Evolutionary conservation across 257 asterid genomes (phyloP), one percentile per base, ranked within the genome.

Genomic region (Anisodus tanguticus): DNA sequence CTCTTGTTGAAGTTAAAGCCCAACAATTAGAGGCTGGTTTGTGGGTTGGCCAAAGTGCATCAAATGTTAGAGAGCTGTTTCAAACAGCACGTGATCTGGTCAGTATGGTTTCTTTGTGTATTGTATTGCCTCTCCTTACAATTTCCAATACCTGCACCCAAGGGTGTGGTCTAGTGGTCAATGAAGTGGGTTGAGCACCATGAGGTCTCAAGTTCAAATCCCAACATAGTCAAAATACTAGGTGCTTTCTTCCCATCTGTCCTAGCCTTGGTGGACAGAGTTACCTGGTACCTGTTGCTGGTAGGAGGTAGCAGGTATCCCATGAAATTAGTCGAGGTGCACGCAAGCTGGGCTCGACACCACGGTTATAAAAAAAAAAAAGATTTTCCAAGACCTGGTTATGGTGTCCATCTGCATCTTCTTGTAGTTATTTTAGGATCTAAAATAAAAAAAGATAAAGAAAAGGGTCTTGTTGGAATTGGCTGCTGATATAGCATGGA

Each of bases 1-100:
- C 99, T 55, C 93, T 96, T 80, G 99, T 96, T 83, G 92, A 96
- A 92, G 93, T 96, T 58, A 93, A 92, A 88, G 95, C 98, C 85
- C 97, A 93, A 70, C 97, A 93, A 89, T 91, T 96, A 89, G 98
- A 96, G 91, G 94, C 95, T 83, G 97, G 95, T 85, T 90, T 94
- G 66, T 93, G 98, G 99, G 98, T 93, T 88, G 99, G 99, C 76
- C 99, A 96, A 90, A 93, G 99, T 90, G 98, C 99, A 78, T 92
- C 98, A 69, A 96, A 96, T 88, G 97, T 96, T 67, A 90, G 99
- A 90, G 99, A 96, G 87, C 88, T 96, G 85, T 96, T 96, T 86
- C 98, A 96, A 89, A 96, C 98, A 63, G 99, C 99, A 12, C 93
- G 99, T 54, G 98, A 96, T 91, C 94, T 96, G 98, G 99, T 96